phyloP scores from a whole-genome alignment of 2,329 filamentous ascomycete species.

The Teratosphaeria zuluensis region DNA sequence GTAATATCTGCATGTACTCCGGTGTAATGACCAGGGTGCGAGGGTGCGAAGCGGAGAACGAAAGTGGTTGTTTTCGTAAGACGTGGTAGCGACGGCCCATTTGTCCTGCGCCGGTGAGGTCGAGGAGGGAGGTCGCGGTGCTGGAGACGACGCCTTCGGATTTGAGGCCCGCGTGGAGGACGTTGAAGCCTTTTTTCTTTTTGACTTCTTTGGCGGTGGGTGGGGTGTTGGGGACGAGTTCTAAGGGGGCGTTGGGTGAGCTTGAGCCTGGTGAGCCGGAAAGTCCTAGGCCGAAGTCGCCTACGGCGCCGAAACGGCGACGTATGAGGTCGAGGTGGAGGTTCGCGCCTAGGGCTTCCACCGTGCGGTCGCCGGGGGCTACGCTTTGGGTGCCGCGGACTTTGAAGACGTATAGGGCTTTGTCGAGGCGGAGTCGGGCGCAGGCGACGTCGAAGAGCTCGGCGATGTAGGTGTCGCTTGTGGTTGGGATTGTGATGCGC shows the following conservation, averaged over 20 bases:
- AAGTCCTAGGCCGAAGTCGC: conserved; percentile 59
- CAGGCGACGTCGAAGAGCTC: conserved; percentile 73
- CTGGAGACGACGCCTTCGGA: conserved; percentile 19
- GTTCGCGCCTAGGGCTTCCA: conserved; percentile 67
- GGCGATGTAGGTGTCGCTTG: conserved; percentile 72
- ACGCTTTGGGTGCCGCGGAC: conserved; percentile 65
- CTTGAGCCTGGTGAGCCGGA: conserved; percentile 59
- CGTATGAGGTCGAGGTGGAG: conserved; percentile 67
- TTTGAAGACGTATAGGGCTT: conserved; percentile 69
- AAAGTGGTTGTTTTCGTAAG: conserved; percentile 73
- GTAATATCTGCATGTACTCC: conserved; percentile 80
- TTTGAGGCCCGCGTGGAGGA: conserved; percentile 50
- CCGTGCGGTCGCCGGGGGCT: conserved; percentile 65
- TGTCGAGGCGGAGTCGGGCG: conserved; percentile 67
- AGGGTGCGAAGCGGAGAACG: conserved; percentile 66
- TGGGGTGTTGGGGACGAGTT: conserved; percentile 37
- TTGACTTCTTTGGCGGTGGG: conserved; percentile 25
- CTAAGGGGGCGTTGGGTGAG: conserved; percentile 57
- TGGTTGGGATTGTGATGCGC: conserved; percentile 64
- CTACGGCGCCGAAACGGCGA: conserved; percentile 58
- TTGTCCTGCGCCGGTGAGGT: conserved; percentile 29
- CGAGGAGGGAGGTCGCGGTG: conserved; percentile 25
- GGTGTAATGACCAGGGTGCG: conserved; percentile 71
- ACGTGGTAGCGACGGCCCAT: conserved; percentile 61
- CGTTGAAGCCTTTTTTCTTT: conserved; percentile 25